phyloP scores from a whole-genome alignment of 176 grass and related monocot genomes.

The Phyllostachys edulis region DNA sequence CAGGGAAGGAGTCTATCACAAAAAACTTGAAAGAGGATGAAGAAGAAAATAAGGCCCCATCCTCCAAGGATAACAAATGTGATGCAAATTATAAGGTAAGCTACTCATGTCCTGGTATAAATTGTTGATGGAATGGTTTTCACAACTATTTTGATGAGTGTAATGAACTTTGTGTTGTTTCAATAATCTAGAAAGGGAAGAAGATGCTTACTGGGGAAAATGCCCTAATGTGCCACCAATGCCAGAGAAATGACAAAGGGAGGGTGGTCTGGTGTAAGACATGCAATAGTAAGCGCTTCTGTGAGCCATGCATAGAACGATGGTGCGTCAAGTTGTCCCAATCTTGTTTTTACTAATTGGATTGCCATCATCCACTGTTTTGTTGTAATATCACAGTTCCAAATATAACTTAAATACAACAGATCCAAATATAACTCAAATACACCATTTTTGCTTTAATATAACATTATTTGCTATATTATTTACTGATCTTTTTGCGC shows the following conservation, averaged over 20 bases:
- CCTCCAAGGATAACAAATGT: conserved; percentile 1
- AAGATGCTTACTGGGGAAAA: conserved; percentile 41
- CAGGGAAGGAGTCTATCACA: background rate
- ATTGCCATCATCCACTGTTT: background rate
- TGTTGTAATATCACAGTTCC: too few species aligned
- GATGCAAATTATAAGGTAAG: conserved; percentile 15
- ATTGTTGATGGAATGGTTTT: conserved; percentile 8
- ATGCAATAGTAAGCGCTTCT: conserved; percentile 59
- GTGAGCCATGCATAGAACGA: conserved; percentile 47
- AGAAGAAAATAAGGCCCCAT: conserved; percentile 9
- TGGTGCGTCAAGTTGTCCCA: conserved; percentile 38
- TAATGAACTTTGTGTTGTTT: background rate
- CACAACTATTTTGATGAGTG: background rate
- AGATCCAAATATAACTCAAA: background rate
- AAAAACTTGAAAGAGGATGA: background rate
- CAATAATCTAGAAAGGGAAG: conserved; percentile 29
- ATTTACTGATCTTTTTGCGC: background rate
- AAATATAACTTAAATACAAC: too few species aligned
- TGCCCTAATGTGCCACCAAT: conserved; percentile 72
- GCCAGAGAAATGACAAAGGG: conserved; percentile 58
- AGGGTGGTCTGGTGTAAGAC: conserved; percentile 51
- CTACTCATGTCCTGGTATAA: background rate
- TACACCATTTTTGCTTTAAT: background rate
- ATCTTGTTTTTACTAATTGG: background rate
- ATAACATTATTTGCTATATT: background rate